A percentile compares a stretch with the other conserved stretches of the same genome.
phyloP scores from a whole-genome alignment of 2,329 filamentous ascomycete species.

The Penicillium sp. region DNA sequence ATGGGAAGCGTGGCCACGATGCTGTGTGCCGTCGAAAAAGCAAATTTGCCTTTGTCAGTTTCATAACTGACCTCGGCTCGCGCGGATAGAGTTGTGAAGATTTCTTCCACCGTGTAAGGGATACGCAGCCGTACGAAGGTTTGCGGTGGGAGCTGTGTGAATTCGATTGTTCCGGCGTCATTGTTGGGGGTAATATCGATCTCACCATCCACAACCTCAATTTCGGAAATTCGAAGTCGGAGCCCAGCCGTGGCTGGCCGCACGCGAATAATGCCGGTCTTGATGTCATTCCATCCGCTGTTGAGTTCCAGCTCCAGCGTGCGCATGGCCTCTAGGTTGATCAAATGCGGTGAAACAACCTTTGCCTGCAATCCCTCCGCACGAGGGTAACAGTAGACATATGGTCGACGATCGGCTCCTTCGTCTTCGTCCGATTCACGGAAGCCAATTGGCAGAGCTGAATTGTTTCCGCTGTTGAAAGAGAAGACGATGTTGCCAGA shows the following conservation, averaged over 20 bases:
- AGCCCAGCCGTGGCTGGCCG: constrained; percentile 64
- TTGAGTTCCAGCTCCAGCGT: constrained; percentile 73
- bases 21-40: constrained; percentile 64
- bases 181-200: constrained; percentile 47
- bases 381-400: constrained; percentile 74
- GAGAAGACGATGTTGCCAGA: constrained; percentile 46
- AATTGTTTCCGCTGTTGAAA: constrained; percentile 34
- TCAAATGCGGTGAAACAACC: constrained; percentile 67
- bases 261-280: constrained; percentile 55
- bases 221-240: constrained; percentile 59
- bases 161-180: constrained; percentile 52
- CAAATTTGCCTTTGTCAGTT: constrained; percentile 67
- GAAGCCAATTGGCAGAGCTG: constrained; percentile 40
- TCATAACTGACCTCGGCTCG: constrained; percentile 76
- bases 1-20: constrained; percentile 77
- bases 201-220: constrained; percentile 48
- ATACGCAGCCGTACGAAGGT: constrained; percentile 57
- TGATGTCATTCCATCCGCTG: constrained; percentile 73
- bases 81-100: constrained; percentile 70
- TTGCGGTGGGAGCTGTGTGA: constrained; percentile 38
- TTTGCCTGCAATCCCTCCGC: constrained; percentile 69
- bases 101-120: constrained; percentile 83
- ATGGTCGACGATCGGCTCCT: constrained; percentile 57
- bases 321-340: constrained; percentile 79
- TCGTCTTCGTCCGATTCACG: constrained; percentile 38